phyloP scores from a whole-genome alignment of 1,284 basidiomycete species.

The Cryptococcus amylolentus region DNA sequence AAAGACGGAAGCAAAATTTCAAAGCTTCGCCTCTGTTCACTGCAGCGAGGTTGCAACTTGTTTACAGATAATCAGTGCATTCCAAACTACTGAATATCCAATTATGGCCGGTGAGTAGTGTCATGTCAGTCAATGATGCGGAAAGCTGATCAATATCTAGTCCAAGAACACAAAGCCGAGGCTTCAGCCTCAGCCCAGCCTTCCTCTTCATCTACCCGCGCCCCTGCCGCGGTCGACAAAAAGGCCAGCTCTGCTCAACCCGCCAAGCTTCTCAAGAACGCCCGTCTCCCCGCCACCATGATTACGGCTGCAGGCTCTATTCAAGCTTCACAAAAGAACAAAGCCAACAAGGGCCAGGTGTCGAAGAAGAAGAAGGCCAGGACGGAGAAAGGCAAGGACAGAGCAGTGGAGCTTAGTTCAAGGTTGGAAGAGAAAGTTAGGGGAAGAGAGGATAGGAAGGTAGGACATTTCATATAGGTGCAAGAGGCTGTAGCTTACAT shows the following conservation, averaged over 20 bases:
- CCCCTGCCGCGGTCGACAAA: not conserved
- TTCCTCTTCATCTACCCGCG: not conserved
- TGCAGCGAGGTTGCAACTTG: too few relatives aligned
- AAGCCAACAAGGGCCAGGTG: slow-evolving; percentile 18
- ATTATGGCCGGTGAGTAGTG: slow-evolving; percentile 6
- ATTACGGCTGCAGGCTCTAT: slow-evolving; percentile 34
- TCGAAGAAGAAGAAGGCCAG: slow-evolving; percentile 33
- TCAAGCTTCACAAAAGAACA: slow-evolving; percentile 27
- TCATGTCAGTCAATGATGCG: too few relatives aligned
- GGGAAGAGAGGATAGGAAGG: slow-evolving; percentile 40
- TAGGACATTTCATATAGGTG: slow-evolving; percentile 7
- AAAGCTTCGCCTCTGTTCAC: too few relatives aligned
- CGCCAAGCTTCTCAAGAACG: slow-evolving; percentile 41
- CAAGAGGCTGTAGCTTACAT: not conserved
- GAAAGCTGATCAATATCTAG: not conserved
- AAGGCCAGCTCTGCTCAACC: slow-evolving; percentile 18
- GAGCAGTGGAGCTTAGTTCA: slow-evolving; percentile 32
- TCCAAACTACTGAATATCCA: too few relatives aligned
- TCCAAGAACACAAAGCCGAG: not conserved
- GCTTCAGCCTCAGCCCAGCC: slow-evolving; percentile 1
- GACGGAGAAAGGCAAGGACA: slow-evolving; percentile 33
- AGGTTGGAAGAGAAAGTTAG: slow-evolving; percentile 35
- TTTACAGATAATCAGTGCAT: too few relatives aligned
- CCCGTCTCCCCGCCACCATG: slow-evolving; percentile 46
- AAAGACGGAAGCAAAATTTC: slow-evolving; percentile 4